Percentiles rank a stretch among this genome's conserved stretches.
Evolutionary conservation across 2,329 filamentous ascomycete species (phyloP).

Genomic region (Calonectria naviculata): DNA sequence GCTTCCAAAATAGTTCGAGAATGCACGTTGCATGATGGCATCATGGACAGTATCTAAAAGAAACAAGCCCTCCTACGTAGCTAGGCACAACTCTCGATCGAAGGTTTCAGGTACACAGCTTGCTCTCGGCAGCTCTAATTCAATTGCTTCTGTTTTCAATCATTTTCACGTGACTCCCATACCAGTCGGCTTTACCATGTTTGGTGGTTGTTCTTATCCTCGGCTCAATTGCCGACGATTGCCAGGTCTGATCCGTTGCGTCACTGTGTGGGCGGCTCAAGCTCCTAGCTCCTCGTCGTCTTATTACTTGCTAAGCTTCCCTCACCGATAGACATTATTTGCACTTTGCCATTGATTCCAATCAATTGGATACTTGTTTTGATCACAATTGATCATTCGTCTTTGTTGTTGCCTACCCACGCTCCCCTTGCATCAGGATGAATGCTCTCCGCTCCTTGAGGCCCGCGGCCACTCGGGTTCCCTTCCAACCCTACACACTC

Average conservation of each 20-base stretch:
- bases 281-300: conserved; percentile 28
- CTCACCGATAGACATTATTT: not conserved
- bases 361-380: not conserved
- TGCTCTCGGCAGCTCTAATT: not conserved
- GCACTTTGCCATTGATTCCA: not conserved
- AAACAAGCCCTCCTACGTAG: not conserved
- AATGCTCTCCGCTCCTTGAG: conserved; percentile 68
- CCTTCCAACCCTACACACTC: conserved; percentile 66
- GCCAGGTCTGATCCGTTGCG: conserved; percentile 35
- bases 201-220: conserved; percentile 38
- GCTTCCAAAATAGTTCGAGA: not conserved
- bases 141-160: not conserved
- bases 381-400: not conserved
- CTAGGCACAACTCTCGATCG: not conserved
- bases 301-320: conserved; percentile 21
- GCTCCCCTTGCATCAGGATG: conserved; percentile 47
- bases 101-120: not conserved
- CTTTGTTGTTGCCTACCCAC: not conserved
- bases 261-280: conserved; percentile 34
- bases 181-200: conserved; percentile 34
- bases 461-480: conserved; percentile 60
- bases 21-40: not conserved
- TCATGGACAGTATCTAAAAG: not conserved
- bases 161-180: conserved; percentile 32
- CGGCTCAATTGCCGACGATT: conserved; percentile 38